A percentile compares a stretch with the other conserved stretches of the same genome.
Evolutionary conservation across 2,329 filamentous ascomycete species (phyloP).

Genomic region (Stemphylium beticola): DNA sequence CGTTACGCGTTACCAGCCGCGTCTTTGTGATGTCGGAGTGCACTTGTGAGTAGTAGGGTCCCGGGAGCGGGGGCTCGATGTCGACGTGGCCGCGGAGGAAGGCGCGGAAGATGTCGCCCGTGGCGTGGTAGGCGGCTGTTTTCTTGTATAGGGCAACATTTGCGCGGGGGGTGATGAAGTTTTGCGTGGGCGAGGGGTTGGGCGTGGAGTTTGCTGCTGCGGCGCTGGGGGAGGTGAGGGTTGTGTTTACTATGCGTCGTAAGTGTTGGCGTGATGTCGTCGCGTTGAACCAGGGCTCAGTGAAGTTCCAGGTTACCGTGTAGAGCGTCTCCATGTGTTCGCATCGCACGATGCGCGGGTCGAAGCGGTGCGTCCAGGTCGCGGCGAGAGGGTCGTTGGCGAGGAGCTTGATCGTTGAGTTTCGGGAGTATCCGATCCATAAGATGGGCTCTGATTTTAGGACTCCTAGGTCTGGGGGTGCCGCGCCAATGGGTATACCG

Average conservation of each 20-base stretch:
- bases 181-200: slow-evolving; percentile 26
- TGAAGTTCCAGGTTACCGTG: slow-evolving; percentile 41
- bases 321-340: slow-evolving; percentile 45
- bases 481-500: slow-evolving; percentile 36
- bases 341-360: slow-evolving; percentile 42
- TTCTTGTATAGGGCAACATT: slow-evolving; percentile 42
- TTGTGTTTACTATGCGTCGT: slow-evolving; percentile 40
- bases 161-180: slow-evolving; percentile 33
- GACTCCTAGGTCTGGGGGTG: slow-evolving; percentile 28
- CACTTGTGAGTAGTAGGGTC: slow-evolving; percentile 34
- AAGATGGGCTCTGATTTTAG: slow-evolving; percentile 45
- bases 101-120: slow-evolving; percentile 38
- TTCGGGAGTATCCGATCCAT: slow-evolving; percentile 44
- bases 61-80: slow-evolving; percentile 34
- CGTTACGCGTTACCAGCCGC: slow-evolving; percentile 49
- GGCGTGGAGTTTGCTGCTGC: slow-evolving; percentile 47
- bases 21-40: slow-evolving; percentile 51
- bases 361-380: slow-evolving; percentile 39
- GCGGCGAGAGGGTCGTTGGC: slow-evolving; percentile 25
- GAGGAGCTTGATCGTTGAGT: slow-evolving; percentile 31
- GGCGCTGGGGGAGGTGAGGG: slow-evolving; percentile 38
- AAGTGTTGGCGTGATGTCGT: slow-evolving; percentile 31
- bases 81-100: slow-evolving; percentile 43
- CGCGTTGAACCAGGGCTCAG: slow-evolving; percentile 35
- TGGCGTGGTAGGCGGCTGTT: slow-evolving; percentile 42